phyloP scores from a whole-genome alignment of 2,329 filamentous ascomycete species.

The Hortaea sp. region DNA sequence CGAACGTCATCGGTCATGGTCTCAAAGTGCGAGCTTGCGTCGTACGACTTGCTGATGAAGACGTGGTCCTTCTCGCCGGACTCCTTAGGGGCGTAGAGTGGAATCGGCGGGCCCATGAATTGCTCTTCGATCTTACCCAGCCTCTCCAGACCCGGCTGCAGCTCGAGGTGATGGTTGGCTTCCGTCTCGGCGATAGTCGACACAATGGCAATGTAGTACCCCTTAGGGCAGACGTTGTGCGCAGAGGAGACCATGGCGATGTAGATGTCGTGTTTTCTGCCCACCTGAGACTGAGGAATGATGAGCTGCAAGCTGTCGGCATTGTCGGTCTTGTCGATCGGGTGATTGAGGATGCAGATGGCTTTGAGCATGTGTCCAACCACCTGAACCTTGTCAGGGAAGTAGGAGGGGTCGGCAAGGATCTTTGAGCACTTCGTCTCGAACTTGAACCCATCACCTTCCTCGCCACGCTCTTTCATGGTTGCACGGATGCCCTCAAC shows the following conservation, averaged over 20 bases:
- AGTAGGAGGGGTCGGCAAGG: constrained; percentile 93
- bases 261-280: constrained; percentile 96
- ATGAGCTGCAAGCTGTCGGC: constrained; percentile 89
- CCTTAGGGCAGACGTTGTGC: constrained; percentile 97
- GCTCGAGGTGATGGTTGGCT: constrained; percentile 91
- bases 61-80: constrained; percentile 79
- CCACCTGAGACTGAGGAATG: constrained; percentile 94
- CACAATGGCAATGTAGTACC: constrained; percentile 97
- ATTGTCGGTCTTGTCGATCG: constrained; percentile 78
- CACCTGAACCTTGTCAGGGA: constrained; percentile 77
- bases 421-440: constrained; percentile 95
- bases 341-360: constrained; percentile 96
- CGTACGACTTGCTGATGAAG: constrained; percentile 98
- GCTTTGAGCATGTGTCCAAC: constrained; percentile 87
- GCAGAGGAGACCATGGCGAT: constrained; percentile 89
- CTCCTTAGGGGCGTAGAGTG: constrained; percentile 83
- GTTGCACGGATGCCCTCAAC: constrained; percentile 95
- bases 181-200: constrained; percentile 89
- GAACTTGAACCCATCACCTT: constrained; percentile 71
- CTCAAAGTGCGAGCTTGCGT: constrained; percentile 96
- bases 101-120: constrained; percentile 89
- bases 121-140: constrained; percentile 92
- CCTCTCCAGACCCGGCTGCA: constrained; percentile 82
- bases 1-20: constrained; percentile 86
- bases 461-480: constrained; percentile 77